phyloP scores from a whole-genome alignment of 2,329 filamentous ascomycete genomes.

The Sporothrix pallida region DNA sequence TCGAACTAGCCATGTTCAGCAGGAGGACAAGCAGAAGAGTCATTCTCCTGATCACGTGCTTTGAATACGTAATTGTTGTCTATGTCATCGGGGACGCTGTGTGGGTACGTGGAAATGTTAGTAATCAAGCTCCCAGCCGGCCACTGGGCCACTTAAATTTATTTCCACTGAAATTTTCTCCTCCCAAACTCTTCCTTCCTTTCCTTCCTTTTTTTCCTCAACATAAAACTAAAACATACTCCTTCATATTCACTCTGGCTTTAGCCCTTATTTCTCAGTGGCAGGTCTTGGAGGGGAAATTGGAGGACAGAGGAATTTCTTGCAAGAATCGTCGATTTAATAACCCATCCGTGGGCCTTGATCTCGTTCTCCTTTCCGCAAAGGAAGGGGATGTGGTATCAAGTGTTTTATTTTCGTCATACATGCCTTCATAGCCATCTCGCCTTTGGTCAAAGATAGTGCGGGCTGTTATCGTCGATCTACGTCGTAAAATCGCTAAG shows the following conservation, averaged over 20 bases:
- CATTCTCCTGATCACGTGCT: too few relatives aligned
- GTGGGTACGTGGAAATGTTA: too few relatives aligned
- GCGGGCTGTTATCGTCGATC: too few relatives aligned
- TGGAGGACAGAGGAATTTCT: constrained; percentile 63
- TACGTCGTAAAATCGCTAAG: constrained; percentile 13
- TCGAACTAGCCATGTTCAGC: too few relatives aligned
- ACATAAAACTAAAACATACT: constrained; percentile 52
- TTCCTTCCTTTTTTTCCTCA: constrained; percentile 44
- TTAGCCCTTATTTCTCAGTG: constrained; percentile 56
- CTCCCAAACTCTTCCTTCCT: constrained; percentile 9
- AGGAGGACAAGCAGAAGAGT: too few relatives aligned
- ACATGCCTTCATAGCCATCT: not conserved
- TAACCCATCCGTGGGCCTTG: constrained; percentile 16
- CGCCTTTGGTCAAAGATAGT: not conserved
- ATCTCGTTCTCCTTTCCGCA: constrained; percentile 33
- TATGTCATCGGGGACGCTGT: too few relatives aligned
- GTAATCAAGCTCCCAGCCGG: too few relatives aligned
- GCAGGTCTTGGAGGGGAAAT: constrained; percentile 70
- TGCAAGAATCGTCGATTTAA: constrained; percentile 38
- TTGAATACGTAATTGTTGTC: too few relatives aligned
- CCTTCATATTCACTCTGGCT: constrained; percentile 73
- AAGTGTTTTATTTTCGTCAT: constrained; percentile 40
- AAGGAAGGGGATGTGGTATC: constrained; percentile 42
- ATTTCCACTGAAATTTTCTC: constrained; percentile 10
- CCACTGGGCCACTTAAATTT: constrained; percentile 5